Evolutionary conservation across 495 filamentous ascomycete genomes (phyloP).

Genomic region (Penicillium parvum): DNA sequence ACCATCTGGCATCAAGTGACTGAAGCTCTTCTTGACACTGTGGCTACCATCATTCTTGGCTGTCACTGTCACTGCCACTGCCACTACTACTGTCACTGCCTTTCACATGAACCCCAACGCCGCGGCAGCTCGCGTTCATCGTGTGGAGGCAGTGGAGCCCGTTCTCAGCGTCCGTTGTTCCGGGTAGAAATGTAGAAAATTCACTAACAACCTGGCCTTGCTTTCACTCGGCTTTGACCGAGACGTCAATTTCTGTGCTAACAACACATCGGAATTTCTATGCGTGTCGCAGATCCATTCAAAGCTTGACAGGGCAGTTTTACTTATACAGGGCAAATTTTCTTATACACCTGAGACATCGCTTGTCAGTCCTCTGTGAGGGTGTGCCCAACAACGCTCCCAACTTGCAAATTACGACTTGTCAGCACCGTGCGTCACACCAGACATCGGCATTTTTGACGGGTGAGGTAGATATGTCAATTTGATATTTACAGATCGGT

Average conservation of each 20-base stretch:
- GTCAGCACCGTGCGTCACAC: slow-evolving; percentile 19
- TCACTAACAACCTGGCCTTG: not conserved
- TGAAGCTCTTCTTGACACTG: too few relatives aligned
- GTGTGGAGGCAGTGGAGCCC: slow-evolving; percentile 13
- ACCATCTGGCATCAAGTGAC: too few relatives aligned
- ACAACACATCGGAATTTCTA: too few relatives aligned
- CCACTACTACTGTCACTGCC: too few relatives aligned
- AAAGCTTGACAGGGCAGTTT: too few relatives aligned
- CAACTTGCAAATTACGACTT: slow-evolving; percentile 11
- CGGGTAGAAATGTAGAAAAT: slow-evolving; percentile 2
- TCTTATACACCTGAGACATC: too few relatives aligned
- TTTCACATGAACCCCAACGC: slow-evolving; percentile 2
- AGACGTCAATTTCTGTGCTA: slow-evolving; percentile 5
- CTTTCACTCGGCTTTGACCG: slow-evolving; percentile 1
- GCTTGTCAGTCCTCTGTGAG: too few relatives aligned
- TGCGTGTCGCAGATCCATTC: too few relatives aligned
- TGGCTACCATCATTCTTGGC: too few relatives aligned
- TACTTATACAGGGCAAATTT: too few relatives aligned
- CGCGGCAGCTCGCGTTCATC: slow-evolving; percentile 10
- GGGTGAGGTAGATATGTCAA: not conserved
- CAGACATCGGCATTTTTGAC: too few relatives aligned
- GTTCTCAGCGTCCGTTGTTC: slow-evolving; percentile 1
- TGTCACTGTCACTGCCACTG: not conserved
- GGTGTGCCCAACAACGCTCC: too few relatives aligned
- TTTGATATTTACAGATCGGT: not conserved